These are phyloP conservation scores for Cyphellophora attinorum DNA, from an alignment of 2,329 filamentous ascomycete species.

Conservation along the genomic window DNA sequence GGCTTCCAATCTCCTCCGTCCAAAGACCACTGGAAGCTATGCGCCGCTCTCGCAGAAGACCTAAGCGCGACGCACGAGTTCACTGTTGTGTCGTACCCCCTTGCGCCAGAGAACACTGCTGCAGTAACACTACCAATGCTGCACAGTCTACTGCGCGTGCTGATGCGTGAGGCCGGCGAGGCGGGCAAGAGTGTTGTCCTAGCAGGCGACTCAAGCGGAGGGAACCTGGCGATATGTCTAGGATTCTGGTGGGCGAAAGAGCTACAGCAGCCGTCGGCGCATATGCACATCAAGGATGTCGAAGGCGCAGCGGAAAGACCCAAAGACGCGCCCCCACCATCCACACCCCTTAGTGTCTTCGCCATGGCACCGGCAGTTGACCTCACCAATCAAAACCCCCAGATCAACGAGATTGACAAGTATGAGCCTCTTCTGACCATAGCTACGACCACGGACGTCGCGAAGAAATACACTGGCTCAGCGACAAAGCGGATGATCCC, in stretches of 20 bases:
- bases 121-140: slow-evolving; percentile 39
- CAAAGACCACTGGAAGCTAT: slow-evolving; percentile 43
- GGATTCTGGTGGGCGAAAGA: slow-evolving; percentile 15
- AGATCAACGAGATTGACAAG: slow-evolving; percentile 30
- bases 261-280: not conserved
- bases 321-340: not conserved
- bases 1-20: slow-evolving; percentile 45
- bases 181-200: slow-evolving; percentile 37
- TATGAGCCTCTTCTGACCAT: slow-evolving; percentile 38
- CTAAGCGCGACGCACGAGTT: slow-evolving; percentile 31
- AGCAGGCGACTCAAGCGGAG: slow-evolving; percentile 47
- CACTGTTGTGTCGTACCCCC: slow-evolving; percentile 42
- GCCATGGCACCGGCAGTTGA: slow-evolving; percentile 42
- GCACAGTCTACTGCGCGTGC: slow-evolving; percentile 31
- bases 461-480: slow-evolving; percentile 31
- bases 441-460: slow-evolving; percentile 31
- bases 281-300: too few species aligned
- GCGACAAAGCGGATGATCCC: slow-evolving; percentile 31
- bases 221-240: slow-evolving; percentile 37
- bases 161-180: slow-evolving; percentile 30
- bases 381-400: slow-evolving; percentile 35
- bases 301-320: too few species aligned
- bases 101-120: slow-evolving; percentile 45
- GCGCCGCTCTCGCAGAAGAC: slow-evolving; percentile 33
- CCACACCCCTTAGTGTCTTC: slow-evolving; percentile 23